These are phyloP conservation scores for Schwanniomyces pseudopolymorphus DNA, from an alignment of 805 yeast species.

Conservation along the genomic window DNA sequence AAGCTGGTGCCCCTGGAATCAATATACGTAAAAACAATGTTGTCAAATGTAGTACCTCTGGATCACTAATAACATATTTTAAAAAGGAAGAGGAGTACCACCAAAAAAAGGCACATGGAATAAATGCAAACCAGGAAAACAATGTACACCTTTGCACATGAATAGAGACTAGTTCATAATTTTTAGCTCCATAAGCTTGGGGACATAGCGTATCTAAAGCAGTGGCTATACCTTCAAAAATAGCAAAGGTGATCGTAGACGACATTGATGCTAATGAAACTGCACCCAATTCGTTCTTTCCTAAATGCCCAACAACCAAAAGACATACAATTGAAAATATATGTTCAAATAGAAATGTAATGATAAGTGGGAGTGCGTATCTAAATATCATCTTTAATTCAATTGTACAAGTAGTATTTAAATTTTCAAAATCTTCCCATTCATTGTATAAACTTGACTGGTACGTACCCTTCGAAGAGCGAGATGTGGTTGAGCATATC, in stretches of 20 bases:
- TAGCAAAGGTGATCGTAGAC: constrained; percentile 43
- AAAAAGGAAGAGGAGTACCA: constrained; percentile 34
- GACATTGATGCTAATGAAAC: constrained; percentile 47
- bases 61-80: constrained; percentile 28
- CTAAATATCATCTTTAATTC: constrained; percentile 29
- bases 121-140: constrained; percentile 31
- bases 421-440: constrained; percentile 31
- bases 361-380: constrained; percentile 38
- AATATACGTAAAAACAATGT: constrained; percentile 32
- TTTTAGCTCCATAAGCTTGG: constrained; percentile 46
- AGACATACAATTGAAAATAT: constrained; percentile 43
- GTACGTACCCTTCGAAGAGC: constrained; percentile 1
- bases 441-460: constrained; percentile 11
- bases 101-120: constrained; percentile 43
- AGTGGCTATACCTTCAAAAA: constrained; percentile 48
- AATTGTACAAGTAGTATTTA: constrained; percentile 23
- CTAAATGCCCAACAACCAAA: constrained; percentile 45
- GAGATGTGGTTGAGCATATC: background rate
- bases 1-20: constrained; percentile 42
- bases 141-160: constrained; percentile 40
- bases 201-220: constrained; percentile 47
- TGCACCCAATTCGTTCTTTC: constrained; percentile 45
- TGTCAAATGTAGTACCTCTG: constrained; percentile 35
- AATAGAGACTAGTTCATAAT: constrained; percentile 33
- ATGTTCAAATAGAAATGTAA: constrained; percentile 44